phyloP scores from a whole-genome alignment of 192 early-diverging fungal species.

The Backusella tarrabulga region DNA sequence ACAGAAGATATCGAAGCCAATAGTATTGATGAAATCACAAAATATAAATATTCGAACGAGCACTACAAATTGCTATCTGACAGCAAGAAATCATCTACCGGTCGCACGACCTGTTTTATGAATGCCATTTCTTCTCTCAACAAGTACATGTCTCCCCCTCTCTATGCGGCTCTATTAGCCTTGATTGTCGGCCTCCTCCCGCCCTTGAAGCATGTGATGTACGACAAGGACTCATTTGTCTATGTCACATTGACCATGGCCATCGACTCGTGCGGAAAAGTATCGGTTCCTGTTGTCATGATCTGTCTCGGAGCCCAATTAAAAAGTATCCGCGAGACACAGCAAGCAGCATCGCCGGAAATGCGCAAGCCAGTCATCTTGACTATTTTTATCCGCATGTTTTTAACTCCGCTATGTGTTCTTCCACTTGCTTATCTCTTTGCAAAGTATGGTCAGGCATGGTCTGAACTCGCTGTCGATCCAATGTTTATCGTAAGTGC shows the following conservation, averaged over 20 bases:
- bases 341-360: neutral
- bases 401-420: constrained; percentile 39
- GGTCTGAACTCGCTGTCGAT: constrained; percentile 52
- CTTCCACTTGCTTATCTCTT: constrained; percentile 34
- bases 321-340: constrained; percentile 19
- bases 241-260: constrained; percentile 55
- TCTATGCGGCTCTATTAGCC: constrained; percentile 68
- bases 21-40: neutral
- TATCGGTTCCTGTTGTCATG: constrained; percentile 75
- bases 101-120: neutral
- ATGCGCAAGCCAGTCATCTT: constrained; percentile 25
- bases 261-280: constrained; percentile 70
- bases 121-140: neutral
- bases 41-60: neutral
- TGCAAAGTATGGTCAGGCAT: constrained; percentile 4
- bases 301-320: constrained; percentile 75
- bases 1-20: neutral
- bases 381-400: constrained; percentile 33
- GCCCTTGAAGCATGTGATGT: constrained; percentile 56
- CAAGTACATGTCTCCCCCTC: constrained; percentile 61
- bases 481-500: constrained; percentile 64
- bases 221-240: constrained; percentile 54
- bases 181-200: constrained; percentile 65
- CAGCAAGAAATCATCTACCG: neutral
- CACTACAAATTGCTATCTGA: too few relatives aligned